Base-by-base conservation (phyloP, 2,329 filamentous ascomycete genomes). In the Fusarium redolens region DNA sequence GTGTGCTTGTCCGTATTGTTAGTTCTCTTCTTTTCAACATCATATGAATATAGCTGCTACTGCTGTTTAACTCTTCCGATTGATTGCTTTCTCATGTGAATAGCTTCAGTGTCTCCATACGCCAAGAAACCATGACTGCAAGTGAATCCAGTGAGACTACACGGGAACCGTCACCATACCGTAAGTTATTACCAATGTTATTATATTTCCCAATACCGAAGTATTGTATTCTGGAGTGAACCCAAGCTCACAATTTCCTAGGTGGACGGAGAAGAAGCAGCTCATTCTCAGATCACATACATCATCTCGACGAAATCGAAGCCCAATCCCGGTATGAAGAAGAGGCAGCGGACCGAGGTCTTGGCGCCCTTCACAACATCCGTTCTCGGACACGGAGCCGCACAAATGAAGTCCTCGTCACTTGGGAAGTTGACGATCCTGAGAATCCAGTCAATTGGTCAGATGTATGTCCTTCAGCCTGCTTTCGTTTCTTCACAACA, bases 391-490 rank as follows among this genome's bases (percentile, higher is more conserved):
- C 81, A 15, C 70, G 77, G 47, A 82, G 78, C 40, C 75, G 78
- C 48, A 78, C 78, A 8, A 74, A 78, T 47, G 77, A 82, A 48
- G 75, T 78, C 5, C 74, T 86, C 44, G 79, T 88, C 69, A 81
- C 82, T 3, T 89, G 86, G 86, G 82, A 84, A 7, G 72, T 81
- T 6, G 77, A 85, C 41, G 87, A 89, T 70, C 79, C 82, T 3
- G 86, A 87, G 68, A 88, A 89, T 65, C 87, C 87, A 4, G 83
- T 87, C 76, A 88, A 89, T 76, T 89, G 86, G 85, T 80, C 85
- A 20, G 75, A 68, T 48, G 83, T 83, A 76, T 68, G 79, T 12
- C 59, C 17, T 30, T 35, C 15, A 31, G 11, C 56, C n/a, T 55
- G n/a, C 11, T 20, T 41, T 30, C 14, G 18, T 31, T 14, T 17